Conservation (phyloP, 768 basidiomycete species). For the Boletus insuetus region DNA sequence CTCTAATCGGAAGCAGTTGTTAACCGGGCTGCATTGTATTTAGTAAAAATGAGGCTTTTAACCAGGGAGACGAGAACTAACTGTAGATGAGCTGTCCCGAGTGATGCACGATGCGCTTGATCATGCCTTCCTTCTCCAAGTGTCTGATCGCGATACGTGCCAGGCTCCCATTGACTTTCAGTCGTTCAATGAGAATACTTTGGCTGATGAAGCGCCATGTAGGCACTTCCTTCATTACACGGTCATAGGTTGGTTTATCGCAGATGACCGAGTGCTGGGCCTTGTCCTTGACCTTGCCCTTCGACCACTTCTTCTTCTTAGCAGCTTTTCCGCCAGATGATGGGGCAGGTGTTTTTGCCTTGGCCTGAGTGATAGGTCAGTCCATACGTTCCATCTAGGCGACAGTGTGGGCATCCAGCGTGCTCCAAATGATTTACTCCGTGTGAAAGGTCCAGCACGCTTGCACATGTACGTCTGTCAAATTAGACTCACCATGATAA, state of each 20-base stretch:
- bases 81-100: constrained; percentile 94
- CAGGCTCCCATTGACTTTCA: constrained; percentile 94
- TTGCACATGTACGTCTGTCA: not conserved
- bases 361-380: constrained; percentile 51
- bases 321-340: constrained; percentile 80
- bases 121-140: constrained; percentile 89
- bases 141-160: constrained; percentile 89
- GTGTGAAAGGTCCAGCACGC: not conserved
- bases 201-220: constrained; percentile 99
- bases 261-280: constrained; percentile 93
- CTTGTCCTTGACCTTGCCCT: constrained; percentile 99
- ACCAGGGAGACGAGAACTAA: constrained; percentile 40
- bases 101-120: constrained; percentile 97
- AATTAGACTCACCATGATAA: constrained; percentile 30
- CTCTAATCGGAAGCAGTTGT: constrained; percentile 41
- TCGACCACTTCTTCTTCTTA: constrained; percentile 99
- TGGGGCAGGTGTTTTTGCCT: constrained; percentile 67
- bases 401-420: constrained; percentile 23
- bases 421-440: constrained; percentile 4
- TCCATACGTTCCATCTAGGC: constrained; percentile 16
- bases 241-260: constrained; percentile 91
- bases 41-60: not conserved
- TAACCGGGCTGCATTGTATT: constrained; percentile 38
- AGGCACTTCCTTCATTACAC: constrained; percentile 97
- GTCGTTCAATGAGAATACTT: constrained; percentile 96